A percentile compares a stretch with the other conserved stretches of the same genome.
Conservation (phyloP, 352 stramenopile genomes). For the Phytophthora aleatoria region DNA sequence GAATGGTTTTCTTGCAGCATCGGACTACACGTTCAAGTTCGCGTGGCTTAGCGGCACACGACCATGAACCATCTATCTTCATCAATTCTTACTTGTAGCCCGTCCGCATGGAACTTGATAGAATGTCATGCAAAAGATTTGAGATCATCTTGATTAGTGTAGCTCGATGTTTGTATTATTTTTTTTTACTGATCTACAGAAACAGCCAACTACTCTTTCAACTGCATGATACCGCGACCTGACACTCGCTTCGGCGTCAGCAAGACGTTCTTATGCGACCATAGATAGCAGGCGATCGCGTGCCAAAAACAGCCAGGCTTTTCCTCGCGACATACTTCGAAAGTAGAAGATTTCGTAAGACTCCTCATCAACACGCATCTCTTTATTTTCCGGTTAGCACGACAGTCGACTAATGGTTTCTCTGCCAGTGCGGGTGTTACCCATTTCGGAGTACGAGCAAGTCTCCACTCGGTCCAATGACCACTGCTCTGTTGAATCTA, state of each 20-base stretch:
- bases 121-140: too few relatives aligned
- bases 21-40: conserved; percentile 40
- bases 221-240: too few relatives aligned
- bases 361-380: not conserved
- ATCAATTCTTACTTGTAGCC: too few relatives aligned
- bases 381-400: not conserved
- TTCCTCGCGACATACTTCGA: too few relatives aligned
- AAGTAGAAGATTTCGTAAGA: not conserved
- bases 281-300: conserved; percentile 7
- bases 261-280: conserved; percentile 5
- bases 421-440: conserved; percentile 1
- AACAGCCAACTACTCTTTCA: too few relatives aligned
- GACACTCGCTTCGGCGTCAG: too few relatives aligned
- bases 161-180: too few relatives aligned
- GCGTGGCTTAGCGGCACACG: conserved; percentile 24
- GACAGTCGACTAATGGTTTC: not conserved
- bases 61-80: conserved; percentile 1
- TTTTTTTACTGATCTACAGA: too few relatives aligned
- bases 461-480: conserved; percentile 15
- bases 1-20: conserved; percentile 10
- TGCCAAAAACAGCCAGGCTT: not conserved
- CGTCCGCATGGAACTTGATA: too few relatives aligned
- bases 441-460: conserved; percentile 5
- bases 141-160: too few relatives aligned
- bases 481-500: conserved; percentile 14